phyloP scores from a whole-genome alignment of 1,284 basidiomycete species.

The Ustilago trichophora region DNA sequence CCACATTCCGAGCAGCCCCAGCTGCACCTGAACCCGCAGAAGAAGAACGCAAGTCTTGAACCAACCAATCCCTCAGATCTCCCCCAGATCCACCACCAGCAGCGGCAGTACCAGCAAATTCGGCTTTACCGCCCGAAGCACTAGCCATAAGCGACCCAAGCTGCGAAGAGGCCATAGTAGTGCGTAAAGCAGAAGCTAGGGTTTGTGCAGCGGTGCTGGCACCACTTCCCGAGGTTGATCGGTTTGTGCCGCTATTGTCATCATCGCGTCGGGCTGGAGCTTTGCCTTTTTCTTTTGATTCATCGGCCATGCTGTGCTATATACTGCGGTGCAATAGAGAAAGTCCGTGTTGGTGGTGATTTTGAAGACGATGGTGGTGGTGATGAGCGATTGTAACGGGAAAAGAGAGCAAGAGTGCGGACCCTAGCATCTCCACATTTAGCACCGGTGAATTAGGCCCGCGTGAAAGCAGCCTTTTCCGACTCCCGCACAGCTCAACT shows the following conservation, averaged over 20 bases:
- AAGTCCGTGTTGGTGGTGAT: not conserved
- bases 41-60: conserved; percentile 16
- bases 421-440: too few relatives aligned
- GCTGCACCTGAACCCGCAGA: not conserved
- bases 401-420: too few relatives aligned
- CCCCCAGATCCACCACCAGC: not conserved
- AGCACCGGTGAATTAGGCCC: too few relatives aligned
- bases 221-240: not conserved
- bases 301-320: conserved; percentile 13
- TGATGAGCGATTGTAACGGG: too few relatives aligned
- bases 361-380: not conserved
- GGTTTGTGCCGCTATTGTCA: not conserved
- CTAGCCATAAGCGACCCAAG: conserved; percentile 22
- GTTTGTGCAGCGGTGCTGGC: conserved; percentile 13
- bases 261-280: not conserved
- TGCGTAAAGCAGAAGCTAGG: conserved; percentile 20
- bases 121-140: conserved; percentile 18
- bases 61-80: conserved; percentile 26
- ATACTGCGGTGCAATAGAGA: not conserved
- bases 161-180: conserved; percentile 27
- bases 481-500: too few relatives aligned
- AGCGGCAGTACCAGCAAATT: conserved; percentile 1
- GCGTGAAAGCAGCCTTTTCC: conserved; percentile 9
- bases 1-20: not conserved
- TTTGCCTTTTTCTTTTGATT: conserved; percentile 24